Evolutionary conservation across 164 flowering plant genomes (phyloP).

Genomic region (Houttuynia cordata): DNA sequence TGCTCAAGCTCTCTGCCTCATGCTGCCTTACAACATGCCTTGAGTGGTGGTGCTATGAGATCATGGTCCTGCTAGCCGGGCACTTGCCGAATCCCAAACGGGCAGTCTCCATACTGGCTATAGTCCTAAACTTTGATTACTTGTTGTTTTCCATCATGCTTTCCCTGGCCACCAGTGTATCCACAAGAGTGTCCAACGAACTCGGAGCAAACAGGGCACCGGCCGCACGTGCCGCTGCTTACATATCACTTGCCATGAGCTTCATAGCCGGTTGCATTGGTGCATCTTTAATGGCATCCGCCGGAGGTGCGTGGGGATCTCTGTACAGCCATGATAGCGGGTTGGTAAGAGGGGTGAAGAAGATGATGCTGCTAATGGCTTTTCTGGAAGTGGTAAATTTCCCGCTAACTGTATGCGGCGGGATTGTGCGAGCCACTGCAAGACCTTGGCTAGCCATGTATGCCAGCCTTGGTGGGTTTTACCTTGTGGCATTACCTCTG

Average conservation of each 20-base stretch:
- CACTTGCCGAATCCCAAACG: constrained; percentile 43
- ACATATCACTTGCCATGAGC: constrained; percentile 29
- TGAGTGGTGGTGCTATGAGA: constrained; percentile 97
- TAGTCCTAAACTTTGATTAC: constrained; percentile 83
- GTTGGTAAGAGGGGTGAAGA: constrained; percentile 47
- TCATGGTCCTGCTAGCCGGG: constrained; percentile 66
- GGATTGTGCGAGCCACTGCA: constrained; percentile 78
- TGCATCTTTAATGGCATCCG: constrained; percentile 36
- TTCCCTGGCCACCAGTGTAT: constrained; percentile 58
- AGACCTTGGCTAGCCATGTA: constrained; percentile 59
- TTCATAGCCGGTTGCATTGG: constrained; percentile 38
- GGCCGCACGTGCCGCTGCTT: constrained; percentile 36
- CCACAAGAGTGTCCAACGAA: constrained; percentile 74
- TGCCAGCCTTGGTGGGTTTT: constrained; percentile 68
- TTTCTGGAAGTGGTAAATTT: constrained; percentile 64
- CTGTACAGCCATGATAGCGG: constrained; percentile 51
- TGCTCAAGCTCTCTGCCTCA: constrained; percentile 50
- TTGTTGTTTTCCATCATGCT: constrained; percentile 74
- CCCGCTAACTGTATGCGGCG: constrained; percentile 67
- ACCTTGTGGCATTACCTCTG: constrained; percentile 66
- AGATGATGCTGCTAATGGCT: constrained; percentile 64
- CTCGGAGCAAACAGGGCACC: constrained; percentile 50
- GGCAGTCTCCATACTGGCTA: constrained; percentile 50
- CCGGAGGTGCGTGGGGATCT: constrained; percentile 60
- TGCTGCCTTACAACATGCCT: constrained; percentile 89